Base-by-base conservation (phyloP, 2,329 filamentous ascomycete genomes). In the Diaporthe batatas region DNA sequence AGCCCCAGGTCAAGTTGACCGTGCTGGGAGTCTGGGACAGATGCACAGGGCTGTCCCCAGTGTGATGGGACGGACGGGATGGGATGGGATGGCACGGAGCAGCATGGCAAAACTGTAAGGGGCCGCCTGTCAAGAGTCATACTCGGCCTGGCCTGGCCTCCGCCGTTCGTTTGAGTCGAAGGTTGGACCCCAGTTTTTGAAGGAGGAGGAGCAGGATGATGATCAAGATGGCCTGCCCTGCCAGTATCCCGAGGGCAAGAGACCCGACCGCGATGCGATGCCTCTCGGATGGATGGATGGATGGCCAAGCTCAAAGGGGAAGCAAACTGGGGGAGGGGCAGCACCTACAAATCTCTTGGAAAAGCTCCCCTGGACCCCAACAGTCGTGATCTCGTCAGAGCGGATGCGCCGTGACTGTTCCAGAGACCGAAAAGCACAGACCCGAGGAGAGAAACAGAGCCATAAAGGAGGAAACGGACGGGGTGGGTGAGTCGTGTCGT, bases 331-430 rank as follows among this genome's bases (percentile, higher is more conserved):
- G 14, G 25, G 39, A 42, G 21, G 25, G 29, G 47, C 21, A 59
- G 47, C 11, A 70, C 68, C 68, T 70, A 70, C 68, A 64, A 54
- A 54, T 70, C 68, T 36, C 29, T 53, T 62, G 32, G 34, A 62
- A 62, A 53, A 70, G 34, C 68, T 62, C 34, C 68, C 44, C 47
- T 42, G 55, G 39, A 51, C 42, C 42, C 39, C 68, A 53, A 49
- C 55, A 62, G 32, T 62, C 21, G 55, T 54, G 55, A 51, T 49
- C 39, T 36, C 58, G 55, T 70, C 55, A 42, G 32, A 58, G 44
- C 58, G 67, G 47, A 51, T 70, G 54, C 68, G 68, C 68, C 54
- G 68, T 53, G 32, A 59, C 39, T 25, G 42, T 59, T 59, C 54
- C 54, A 39, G 68, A 70, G 42, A 39, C 42, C 51, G 55, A 59